phyloP scores from a whole-genome alignment of 2,329 filamentous ascomycete genomes.

The Fusarium torreyae region DNA sequence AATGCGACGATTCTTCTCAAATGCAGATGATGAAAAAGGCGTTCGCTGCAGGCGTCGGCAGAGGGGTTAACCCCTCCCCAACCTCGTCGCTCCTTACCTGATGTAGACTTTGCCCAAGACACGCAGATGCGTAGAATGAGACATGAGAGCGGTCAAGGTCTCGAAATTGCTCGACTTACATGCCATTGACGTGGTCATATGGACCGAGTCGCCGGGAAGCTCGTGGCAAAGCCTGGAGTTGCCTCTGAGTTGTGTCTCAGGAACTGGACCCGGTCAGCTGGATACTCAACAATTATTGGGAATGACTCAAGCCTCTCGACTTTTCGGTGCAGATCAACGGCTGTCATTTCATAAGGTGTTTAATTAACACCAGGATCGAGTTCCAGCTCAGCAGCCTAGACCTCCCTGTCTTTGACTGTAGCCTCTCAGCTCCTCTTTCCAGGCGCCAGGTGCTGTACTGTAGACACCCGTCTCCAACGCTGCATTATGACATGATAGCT shows the following conservation, averaged over 20 bases:
- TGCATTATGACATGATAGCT: conserved; percentile 46
- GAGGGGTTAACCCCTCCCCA: conserved; percentile 20
- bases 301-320: conserved; percentile 33
- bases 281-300: conserved; percentile 25
- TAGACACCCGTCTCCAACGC: conserved; percentile 19
- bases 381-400: conserved; percentile 16
- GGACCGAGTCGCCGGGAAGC: conserved; percentile 44
- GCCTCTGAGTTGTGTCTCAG: conserved; percentile 36
- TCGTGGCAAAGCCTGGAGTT: conserved; percentile 20
- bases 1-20: conserved; percentile 25
- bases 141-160: conserved; percentile 38
- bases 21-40: conserved; percentile 36
- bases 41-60: conserved; percentile 23
- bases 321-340: conserved; percentile 36
- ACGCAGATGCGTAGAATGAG: conserved; percentile 26
- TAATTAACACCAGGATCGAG: conserved; percentile 15
- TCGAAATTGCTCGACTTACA: conserved; percentile 6
- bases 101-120: conserved; percentile 28
- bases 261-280: conserved; percentile 40
- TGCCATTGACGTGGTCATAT: conserved; percentile 38
- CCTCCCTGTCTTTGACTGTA: conserved; percentile 11
- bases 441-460: background rate
- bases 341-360: conserved; percentile 25
- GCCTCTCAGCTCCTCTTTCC: background rate
- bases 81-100: conserved; percentile 22